Conservation (phyloP, 2,329 filamentous ascomycete genomes). For the Cadophora sp. region DNA sequence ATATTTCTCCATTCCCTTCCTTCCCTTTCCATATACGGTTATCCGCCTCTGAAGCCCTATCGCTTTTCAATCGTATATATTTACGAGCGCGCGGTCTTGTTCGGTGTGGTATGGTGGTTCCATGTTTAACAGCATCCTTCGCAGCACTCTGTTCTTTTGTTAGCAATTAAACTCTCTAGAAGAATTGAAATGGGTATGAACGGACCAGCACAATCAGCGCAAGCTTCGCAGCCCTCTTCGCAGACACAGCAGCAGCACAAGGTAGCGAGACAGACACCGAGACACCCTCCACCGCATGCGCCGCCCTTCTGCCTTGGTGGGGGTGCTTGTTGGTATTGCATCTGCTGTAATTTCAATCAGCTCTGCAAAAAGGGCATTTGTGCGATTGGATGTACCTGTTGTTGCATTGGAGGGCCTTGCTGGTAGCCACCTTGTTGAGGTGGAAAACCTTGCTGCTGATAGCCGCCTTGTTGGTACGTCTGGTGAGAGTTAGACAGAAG, state of each 20-base stretch:
- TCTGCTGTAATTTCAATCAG: constrained; percentile 47
- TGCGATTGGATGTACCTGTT: constrained; percentile 7
- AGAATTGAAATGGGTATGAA: neutral
- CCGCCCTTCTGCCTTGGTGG: constrained; percentile 47
- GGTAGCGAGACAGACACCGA: constrained; percentile 55
- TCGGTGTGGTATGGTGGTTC: neutral
- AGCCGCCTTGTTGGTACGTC: constrained; percentile 12
- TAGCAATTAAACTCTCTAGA: constrained; percentile 21
- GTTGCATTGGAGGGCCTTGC: constrained; percentile 22
- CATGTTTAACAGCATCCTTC: constrained; percentile 41
- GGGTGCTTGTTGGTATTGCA: constrained; percentile 53
- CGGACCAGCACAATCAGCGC: constrained; percentile 51
- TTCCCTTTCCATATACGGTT: constrained; percentile 6
- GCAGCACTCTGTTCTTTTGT: constrained; percentile 36
- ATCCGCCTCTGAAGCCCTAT: neutral
- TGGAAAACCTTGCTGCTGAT: constrained; percentile 32
- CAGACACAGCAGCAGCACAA: constrained; percentile 59
- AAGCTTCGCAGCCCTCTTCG: constrained; percentile 59
- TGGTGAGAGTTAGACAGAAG: neutral
- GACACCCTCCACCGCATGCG: constrained; percentile 50
- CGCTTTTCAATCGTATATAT: constrained; percentile 10
- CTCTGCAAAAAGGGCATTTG: neutral
- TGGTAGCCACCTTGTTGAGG: constrained; percentile 29
- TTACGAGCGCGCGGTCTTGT: neutral
- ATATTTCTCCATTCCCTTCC: constrained; percentile 1